These are phyloP conservation scores for Dinochytrium kinnereticum DNA, from an alignment of 371 early-diverging fungal genomes.

Conservation along the genomic window DNA sequence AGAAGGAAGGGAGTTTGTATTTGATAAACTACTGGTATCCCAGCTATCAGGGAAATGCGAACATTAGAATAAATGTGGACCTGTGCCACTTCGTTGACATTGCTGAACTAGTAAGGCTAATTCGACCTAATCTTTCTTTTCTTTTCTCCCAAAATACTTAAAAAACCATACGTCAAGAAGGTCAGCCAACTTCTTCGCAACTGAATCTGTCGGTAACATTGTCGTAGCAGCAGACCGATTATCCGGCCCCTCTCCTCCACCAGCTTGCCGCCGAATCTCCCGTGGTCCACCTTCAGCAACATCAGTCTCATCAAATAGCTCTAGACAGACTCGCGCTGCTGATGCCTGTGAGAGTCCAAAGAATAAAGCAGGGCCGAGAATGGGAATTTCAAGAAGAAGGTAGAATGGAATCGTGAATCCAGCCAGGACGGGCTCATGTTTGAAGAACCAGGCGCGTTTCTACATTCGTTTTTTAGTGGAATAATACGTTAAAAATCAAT, in stretches of 20 bases:
- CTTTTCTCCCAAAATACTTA: background rate
- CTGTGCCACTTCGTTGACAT: too few species aligned
- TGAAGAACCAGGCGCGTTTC: slow-evolving; percentile 36
- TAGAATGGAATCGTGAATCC: slow-evolving; percentile 43
- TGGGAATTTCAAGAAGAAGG: slow-evolving; percentile 27
- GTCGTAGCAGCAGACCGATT: background rate
- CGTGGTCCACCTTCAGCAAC: slow-evolving; percentile 16
- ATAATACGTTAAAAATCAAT: background rate
- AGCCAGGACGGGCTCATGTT: slow-evolving; percentile 32
- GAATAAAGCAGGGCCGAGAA: slow-evolving; percentile 39
- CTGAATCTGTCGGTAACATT: background rate
- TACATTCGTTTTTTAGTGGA: background rate
- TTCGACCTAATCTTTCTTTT: background rate
- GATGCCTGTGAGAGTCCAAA: slow-evolving; percentile 42
- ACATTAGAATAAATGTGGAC: too few species aligned
- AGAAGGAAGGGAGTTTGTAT: too few species aligned
- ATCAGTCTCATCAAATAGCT: slow-evolving; percentile 35
- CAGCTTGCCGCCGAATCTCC: background rate
- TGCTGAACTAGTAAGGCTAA: too few species aligned
- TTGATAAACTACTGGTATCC: too few species aligned
- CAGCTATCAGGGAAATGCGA: too few species aligned
- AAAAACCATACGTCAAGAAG: background rate
- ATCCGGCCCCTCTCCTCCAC: background rate
- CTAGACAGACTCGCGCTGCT: slow-evolving; percentile 36
- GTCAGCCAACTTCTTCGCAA: background rate